These are phyloP conservation scores for Chrysanthemum seticuspe DNA, from an alignment of 129 eudicot genomes.

Conservation along the genomic window DNA sequence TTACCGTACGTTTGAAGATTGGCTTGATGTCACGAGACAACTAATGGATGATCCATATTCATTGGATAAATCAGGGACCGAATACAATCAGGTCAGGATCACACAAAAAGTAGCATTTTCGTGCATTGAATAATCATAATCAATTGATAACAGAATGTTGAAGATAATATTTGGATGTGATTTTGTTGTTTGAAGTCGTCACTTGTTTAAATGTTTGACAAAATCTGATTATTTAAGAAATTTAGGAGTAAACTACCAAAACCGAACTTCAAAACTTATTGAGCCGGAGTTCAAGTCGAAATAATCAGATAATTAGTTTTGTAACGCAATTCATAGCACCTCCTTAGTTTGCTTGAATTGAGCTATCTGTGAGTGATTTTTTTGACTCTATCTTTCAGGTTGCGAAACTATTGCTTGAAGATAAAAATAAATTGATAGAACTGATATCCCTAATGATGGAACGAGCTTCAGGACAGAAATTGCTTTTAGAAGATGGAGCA, in stretches of 20 bases:
- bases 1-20: slow-evolving; percentile 7
- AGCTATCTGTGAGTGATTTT: neutral
- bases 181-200: neutral
- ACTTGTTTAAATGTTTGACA: neutral
- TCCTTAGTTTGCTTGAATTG: neutral
- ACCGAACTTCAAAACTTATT: no score
- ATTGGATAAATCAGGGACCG: slow-evolving; percentile 35
- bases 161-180: no score
- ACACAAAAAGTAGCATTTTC: slow-evolving; percentile 1
- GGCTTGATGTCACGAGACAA: slow-evolving; percentile 38
- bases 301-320: neutral
- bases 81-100: slow-evolving; percentile 28
- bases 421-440: slow-evolving; percentile 32
- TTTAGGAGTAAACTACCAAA: no score
- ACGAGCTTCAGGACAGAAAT: slow-evolving; percentile 33
- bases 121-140: no score
- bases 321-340: neutral
- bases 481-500: slow-evolving; percentile 28
- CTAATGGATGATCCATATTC: slow-evolving; percentile 39
- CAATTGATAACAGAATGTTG: no score
- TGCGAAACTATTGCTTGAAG: slow-evolving; percentile 35
- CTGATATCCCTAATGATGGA: slow-evolving; percentile 34
- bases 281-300: no score
- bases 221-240: no score
- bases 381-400: slow-evolving; percentile 17